Evolutionary conservation across 2,329 filamentous ascomycete genomes (phyloP).

Genomic region (Ceratocystis eucalypticola): DNA sequence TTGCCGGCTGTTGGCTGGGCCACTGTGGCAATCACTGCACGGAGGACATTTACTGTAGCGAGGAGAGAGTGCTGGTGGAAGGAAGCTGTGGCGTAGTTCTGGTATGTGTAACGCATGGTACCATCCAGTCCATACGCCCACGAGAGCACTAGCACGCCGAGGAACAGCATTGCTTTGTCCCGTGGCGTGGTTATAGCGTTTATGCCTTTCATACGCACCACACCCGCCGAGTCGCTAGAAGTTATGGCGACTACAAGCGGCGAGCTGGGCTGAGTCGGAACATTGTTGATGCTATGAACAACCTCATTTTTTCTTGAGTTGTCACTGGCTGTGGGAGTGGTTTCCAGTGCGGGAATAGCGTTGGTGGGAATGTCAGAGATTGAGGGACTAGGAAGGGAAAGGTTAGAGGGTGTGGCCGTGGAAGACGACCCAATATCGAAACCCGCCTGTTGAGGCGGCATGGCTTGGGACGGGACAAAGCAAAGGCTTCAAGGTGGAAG

Average conservation of each 20-base stretch:
- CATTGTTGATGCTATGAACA: not conserved
- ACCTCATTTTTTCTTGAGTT: not conserved
- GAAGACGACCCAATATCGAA: not conserved
- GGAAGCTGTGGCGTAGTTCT: constrained; percentile 39
- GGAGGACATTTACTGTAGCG: constrained; percentile 43
- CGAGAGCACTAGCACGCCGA: constrained; percentile 47
- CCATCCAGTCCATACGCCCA: constrained; percentile 51
- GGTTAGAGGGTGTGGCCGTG: not conserved
- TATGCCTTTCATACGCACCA: constrained; percentile 45
- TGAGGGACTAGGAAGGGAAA: not conserved
- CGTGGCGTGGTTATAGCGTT: constrained; percentile 35
- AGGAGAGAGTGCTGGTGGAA: constrained; percentile 41
- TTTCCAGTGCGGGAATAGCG: not conserved
- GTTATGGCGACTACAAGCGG: not conserved
- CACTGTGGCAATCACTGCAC: constrained; percentile 45
- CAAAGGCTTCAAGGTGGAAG: not conserved
- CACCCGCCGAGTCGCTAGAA: constrained; percentile 34
- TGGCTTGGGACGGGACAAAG: not conserved
- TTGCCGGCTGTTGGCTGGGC: constrained; percentile 44
- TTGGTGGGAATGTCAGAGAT: not conserved
- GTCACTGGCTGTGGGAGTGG: not conserved
- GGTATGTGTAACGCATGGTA: constrained; percentile 41
- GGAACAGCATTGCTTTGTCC: constrained; percentile 45
- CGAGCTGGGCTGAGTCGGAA: not conserved
- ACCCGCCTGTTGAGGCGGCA: not conserved